A percentile compares a stretch with the other conserved stretches of the same genome.
phyloP scores from a whole-genome alignment of 179 eudicot species.

The Spinacia oleracea region DNA sequence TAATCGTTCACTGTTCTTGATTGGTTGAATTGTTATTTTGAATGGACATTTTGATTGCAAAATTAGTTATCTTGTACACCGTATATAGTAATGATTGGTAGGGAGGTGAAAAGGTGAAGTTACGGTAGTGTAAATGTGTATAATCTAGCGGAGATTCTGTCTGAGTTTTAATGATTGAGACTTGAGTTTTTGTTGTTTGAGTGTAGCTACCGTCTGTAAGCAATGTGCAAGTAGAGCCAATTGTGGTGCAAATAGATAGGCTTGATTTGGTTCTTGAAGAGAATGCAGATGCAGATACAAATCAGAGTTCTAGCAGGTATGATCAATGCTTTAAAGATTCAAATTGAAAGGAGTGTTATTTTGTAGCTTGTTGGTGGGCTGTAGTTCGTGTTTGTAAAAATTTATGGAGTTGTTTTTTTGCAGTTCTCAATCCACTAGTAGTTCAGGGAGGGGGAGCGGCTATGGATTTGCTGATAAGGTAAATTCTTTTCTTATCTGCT shows the following conservation, averaged over 20 bases:
- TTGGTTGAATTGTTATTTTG: conserved; percentile 1
- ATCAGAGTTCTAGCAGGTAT: conserved; percentile 69
- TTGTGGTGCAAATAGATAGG: conserved; percentile 86
- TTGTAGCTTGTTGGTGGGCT: neutral
- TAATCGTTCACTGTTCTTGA: neutral
- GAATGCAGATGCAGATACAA: conserved; percentile 66
- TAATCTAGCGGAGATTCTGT: neutral
- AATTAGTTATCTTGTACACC: neutral
- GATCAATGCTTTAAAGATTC: conserved; percentile 3
- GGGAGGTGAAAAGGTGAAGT: too few species aligned
- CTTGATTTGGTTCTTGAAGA: conserved; percentile 96
- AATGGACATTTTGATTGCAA: neutral
- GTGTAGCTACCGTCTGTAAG: conserved; percentile 86
- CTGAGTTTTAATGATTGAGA: neutral
- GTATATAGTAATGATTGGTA: neutral
- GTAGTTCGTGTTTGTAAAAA: neutral
- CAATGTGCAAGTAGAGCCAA: conserved; percentile 92
- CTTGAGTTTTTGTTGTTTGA: conserved; percentile 16
- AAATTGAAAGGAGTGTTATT: neutral
- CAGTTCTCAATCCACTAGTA: conserved; percentile 61
- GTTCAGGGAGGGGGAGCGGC: conserved; percentile 72
- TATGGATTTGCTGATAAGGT: conserved; percentile 99
- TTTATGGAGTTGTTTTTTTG: neutral
- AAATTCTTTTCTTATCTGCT: conserved; percentile 12
- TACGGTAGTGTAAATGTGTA: too few species aligned